Evolutionary conservation across 768 basidiomycete species (phyloP).

Genomic region (Cystofilobasidium macerans): DNA sequence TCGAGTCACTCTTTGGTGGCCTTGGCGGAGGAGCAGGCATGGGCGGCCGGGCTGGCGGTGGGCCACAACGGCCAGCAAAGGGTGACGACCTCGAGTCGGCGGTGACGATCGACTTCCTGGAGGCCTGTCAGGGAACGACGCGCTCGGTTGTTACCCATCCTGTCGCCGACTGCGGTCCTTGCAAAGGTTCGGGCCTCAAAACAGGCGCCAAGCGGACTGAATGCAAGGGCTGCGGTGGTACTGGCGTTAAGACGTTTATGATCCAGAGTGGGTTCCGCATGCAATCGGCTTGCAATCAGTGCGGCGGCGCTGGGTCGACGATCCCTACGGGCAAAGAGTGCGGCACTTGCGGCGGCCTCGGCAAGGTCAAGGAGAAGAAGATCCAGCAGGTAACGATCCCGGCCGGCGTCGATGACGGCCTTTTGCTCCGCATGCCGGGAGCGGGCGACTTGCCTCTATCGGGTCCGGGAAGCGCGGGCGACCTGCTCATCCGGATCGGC

Average conservation of each 20-base stretch:
- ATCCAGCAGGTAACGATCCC: slow-evolving; percentile 72
- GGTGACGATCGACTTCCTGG: slow-evolving; percentile 71
- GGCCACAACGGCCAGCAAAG: slow-evolving; percentile 42
- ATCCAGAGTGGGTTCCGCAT: slow-evolving; percentile 93
- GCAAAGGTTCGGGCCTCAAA: slow-evolving; percentile 77
- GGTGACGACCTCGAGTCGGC: slow-evolving; percentile 70
- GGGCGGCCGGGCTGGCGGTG: slow-evolving; percentile 42
- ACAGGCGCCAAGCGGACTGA: slow-evolving; percentile 67
- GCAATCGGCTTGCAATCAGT: slow-evolving; percentile 76
- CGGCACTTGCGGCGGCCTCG: slow-evolving; percentile 68
- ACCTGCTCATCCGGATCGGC: slow-evolving; percentile 73
- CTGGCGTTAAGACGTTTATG: slow-evolving; percentile 77
- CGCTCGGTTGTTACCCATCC: slow-evolving; percentile 67
- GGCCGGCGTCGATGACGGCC: slow-evolving; percentile 42
- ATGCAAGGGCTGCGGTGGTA: slow-evolving; percentile 71
- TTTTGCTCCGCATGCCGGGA: slow-evolving; percentile 23
- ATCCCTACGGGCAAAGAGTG: slow-evolving; percentile 72
- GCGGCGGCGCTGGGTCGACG: slow-evolving; percentile 66
- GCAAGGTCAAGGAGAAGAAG: slow-evolving; percentile 71
- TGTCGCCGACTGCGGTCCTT: slow-evolving; percentile 69
- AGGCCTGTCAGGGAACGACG: slow-evolving; percentile 81
- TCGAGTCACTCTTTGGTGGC: slow-evolving; percentile 71
- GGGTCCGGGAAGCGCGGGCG: slow-evolving; percentile 66
- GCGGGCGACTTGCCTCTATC: slow-evolving; percentile 59
- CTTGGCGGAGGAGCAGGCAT: slow-evolving; percentile 45